Evolutionary conservation across 495 filamentous ascomycete genomes (phyloP), one percentile per base, ranked within the genome.

Genomic region (Elasticomyces elasticus): DNA sequence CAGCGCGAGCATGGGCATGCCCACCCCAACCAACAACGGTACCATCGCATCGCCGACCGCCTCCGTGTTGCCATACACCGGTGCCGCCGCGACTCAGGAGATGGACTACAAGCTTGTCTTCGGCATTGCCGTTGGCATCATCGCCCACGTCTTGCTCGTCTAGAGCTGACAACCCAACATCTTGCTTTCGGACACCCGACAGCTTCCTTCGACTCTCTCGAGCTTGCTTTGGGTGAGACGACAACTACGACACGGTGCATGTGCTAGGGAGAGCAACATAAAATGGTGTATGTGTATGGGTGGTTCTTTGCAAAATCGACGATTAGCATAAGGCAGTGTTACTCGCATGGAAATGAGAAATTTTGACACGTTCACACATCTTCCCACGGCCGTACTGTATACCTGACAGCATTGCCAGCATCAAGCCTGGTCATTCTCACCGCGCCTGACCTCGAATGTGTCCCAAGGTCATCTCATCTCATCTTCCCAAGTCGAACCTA

Each of bases 31-130:
- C 25, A 46, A 27, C 49, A 61, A 57, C 45, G 54, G 48, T 37
- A 57, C 58, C 33, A 22, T 55, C 23, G 5, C 19, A 19, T 51
- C 30, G n/a, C 25, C 40, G 11, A 49, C 48, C 5, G 19, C 49
- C 19, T 17, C 47, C 1, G 19, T 54, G 23, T 25, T 56, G 15
- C 56, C 56, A n/a, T 55, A 44, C 58, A 61, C 54, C 31, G 54
- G 54, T 37, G 26, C 1, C 19, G 49, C 47, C 1, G 37, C 42
- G 5, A 17, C 27, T 24, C 20, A 24, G 19, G 22, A 24, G 5
- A 17, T 45, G 22, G 49, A 61, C 44, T 7, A 17, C 13, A 57
- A 43, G 31, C n/a, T 53, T 10, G 19, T 53, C 23, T 11, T 52
- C 6, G 52, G 54, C 49, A 17, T 49, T 28, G 43, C 46, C 13